Evolutionary conservation across 768 basidiomycete genomes (phyloP), one percentile per base, ranked within the genome.

Genomic region (Rhodotorula diobovata): DNA sequence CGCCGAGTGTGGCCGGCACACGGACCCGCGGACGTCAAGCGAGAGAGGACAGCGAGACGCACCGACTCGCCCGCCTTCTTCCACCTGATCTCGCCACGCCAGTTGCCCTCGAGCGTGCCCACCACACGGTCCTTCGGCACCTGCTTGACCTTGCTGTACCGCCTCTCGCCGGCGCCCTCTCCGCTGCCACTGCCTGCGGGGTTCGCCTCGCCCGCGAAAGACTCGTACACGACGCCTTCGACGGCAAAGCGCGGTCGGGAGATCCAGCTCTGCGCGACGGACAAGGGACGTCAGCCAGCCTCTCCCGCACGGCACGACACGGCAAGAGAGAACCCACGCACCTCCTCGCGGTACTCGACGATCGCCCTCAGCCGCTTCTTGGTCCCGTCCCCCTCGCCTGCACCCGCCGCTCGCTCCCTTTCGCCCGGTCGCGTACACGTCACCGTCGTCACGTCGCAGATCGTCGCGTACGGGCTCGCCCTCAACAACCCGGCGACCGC

Each of bases 271-370:
- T 62, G 64, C 21, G 3, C 15, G 72, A 59, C 70, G 48, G 63
- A 41, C 2, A 20, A 35, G 30, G 28, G 30, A 10, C 51, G 16
- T 16, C n/a, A 64, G 66, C 37, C 48, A 37, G 28, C 25, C 4
- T 30, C 12, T n/a, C 28, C 23, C 25, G 23, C 23, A 23, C 46
- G 35, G 32, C 2, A n/a, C 16, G 37, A 5, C 4, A 25, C 9
- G 4, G 35, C 32, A 12, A 2, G 14, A 30, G 21, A 37, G 32
- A 46, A 51, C 2, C 4, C 16, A 25, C 87, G 55, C 69, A 90
- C 90, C 87, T 99, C 94, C 79, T 99, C 96, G 81, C 93, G 93
- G 82, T 95, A 98, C 77, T 94, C 91, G 67, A 96, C 86, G 75
- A 76, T 72, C 18, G 70, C 61, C 15, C 71, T 25, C 41, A 65